Base-by-base conservation (phyloP, 495 filamentous ascomycete genomes). In the Xanthoparmelia taractica region DNA sequence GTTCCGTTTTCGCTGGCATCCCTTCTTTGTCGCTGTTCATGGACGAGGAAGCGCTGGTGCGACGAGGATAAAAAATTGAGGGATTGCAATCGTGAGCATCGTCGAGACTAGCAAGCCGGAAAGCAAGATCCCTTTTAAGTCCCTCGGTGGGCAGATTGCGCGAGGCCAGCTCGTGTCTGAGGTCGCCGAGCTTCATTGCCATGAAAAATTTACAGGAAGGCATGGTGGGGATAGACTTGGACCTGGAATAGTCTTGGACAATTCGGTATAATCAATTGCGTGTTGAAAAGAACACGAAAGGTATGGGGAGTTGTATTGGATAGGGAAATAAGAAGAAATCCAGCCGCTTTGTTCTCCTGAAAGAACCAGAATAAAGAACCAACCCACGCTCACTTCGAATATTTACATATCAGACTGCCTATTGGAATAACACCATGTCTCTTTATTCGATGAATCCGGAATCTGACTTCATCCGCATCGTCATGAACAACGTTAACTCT, bases 81-180 rank as follows among this genome's bases (percentile, higher is more conserved):
- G 47, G 47, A 27, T 11, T 3, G n/a, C 10, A 47, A 25, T 1
- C 43, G 8, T 47, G 5, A 50, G 10, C 2, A 27, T 50, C 10
- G 23, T 50, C 47, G 23, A n/a, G 29, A 27, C 11, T 29, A 10
- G 23, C 47, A 15, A 29, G 25, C 29, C 47, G 47, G 25, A 50
- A 29, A 29, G 47, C 25, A 29, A 50, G 23, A 50, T 50, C 47
- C 25, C 15, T 2, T 50, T 50, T 50, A 12, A 50, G 47, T 25
- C 47, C 47, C 23, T 27, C 25, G 2, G 23, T 50, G 8, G 47
- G 47, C 2, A 29, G 47, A 50, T 8, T 23, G 25, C 47, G 25
- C 47, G 47, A 27, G 23, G 47, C 25, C 47, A 50, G 47, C 47
- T 50, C 47, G 47, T 29, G 47, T 29, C 47, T 50, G 25, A 50